Conservation (phyloP, 805 yeast genomes). For the Metschnikowia lunata region DNA sequence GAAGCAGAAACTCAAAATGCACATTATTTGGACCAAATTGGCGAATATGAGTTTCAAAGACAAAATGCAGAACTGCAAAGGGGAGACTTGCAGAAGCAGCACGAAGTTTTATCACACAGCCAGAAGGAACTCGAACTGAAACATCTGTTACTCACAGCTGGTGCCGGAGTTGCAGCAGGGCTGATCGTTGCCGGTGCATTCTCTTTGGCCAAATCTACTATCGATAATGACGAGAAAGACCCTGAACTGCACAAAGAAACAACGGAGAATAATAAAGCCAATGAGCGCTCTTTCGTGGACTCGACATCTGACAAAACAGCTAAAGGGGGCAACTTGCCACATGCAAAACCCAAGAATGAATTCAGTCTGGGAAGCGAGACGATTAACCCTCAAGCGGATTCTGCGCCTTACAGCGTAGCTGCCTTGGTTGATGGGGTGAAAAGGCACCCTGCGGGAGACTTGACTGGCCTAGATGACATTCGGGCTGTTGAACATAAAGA, state of each 20-base stretch:
- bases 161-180: not conserved
- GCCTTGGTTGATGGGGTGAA: constrained; percentile 23
- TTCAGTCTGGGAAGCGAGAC: not conserved
- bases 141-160: constrained; percentile 7
- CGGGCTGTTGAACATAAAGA: constrained; percentile 13
- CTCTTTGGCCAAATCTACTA: not conserved
- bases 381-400: constrained; percentile 1
- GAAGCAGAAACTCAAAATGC: constrained; percentile 25
- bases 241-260: not conserved
- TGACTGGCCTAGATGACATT: constrained; percentile 25
- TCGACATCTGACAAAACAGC: not conserved
- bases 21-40: constrained; percentile 22
- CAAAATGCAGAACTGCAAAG: constrained; percentile 10
- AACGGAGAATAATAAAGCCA: not conserved
- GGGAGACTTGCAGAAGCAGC: constrained; percentile 8
- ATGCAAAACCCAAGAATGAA: not conserved
- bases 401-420: not conserved
- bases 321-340: no score
- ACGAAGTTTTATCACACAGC: constrained; percentile 1
- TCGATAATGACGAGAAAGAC: not conserved
- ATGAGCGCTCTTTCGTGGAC: not conserved
- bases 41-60: constrained; percentile 13
- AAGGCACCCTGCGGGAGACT: constrained; percentile 23
- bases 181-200: constrained; percentile 3
- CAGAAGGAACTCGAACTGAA: constrained; percentile 6